These are phyloP conservation scores for Hemileccinum impolitum DNA, from an alignment of 768 basidiomycete genomes.

Conservation along the genomic window DNA sequence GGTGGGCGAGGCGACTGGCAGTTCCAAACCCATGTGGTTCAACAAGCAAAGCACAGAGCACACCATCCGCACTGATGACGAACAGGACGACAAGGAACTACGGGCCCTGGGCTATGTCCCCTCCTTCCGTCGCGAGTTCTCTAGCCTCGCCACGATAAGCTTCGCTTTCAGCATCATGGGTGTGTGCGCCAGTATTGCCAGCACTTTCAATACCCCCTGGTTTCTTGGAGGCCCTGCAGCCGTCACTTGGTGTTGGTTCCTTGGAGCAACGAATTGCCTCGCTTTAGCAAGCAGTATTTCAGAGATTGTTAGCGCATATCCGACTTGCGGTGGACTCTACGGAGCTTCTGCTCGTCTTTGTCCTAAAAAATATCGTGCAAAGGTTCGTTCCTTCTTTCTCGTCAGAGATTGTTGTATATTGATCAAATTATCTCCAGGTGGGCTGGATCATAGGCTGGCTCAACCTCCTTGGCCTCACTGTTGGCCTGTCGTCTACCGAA, in stretches of 20 bases:
- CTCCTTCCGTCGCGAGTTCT: constrained; percentile 43
- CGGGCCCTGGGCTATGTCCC: constrained; percentile 30
- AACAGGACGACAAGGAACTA: constrained; percentile 20
- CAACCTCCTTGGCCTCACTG: constrained; percentile 23
- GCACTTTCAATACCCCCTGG: constrained; percentile 37
- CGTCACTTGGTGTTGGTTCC: constrained; percentile 38
- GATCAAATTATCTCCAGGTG: constrained; percentile 12
- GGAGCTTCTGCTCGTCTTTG: constrained; percentile 79
- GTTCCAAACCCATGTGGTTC: constrained; percentile 5
- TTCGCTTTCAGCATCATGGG: constrained; percentile 36
- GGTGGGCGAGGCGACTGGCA: not conserved
- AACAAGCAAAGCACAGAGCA: not conserved
- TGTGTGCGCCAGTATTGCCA: constrained; percentile 36
- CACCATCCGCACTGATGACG: not conserved
- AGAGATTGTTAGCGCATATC: constrained; percentile 32
- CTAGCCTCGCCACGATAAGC: constrained; percentile 35
- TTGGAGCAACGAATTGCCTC: constrained; percentile 27
- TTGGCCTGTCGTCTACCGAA: constrained; percentile 33
- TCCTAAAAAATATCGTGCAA: constrained; percentile 61
- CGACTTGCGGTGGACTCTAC: constrained; percentile 40
- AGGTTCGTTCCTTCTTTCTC: constrained; percentile 34
- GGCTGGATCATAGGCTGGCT: constrained; percentile 35
- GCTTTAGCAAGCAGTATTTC: constrained; percentile 30
- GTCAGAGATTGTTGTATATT: not conserved
- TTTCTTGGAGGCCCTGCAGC: constrained; percentile 35